Conservation (phyloP, 2,329 filamentous ascomycete species). For the Cryphonectria naterciae region DNA sequence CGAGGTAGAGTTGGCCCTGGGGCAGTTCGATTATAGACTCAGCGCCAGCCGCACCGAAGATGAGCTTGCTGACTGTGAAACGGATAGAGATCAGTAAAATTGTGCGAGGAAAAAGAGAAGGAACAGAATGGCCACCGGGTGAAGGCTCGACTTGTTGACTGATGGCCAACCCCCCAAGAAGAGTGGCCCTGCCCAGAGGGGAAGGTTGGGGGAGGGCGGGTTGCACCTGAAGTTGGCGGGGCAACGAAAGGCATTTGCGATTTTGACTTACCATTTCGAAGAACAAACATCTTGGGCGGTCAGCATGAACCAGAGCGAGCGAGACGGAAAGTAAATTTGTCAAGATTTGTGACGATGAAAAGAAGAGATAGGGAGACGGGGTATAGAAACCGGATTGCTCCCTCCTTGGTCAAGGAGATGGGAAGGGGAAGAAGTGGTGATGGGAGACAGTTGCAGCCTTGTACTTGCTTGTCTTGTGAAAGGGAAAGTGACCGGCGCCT, state of each 20-base stretch:
- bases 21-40: constrained; percentile 93
- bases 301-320: constrained; percentile 12
- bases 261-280: constrained; percentile 45
- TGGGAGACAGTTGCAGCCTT: not conserved
- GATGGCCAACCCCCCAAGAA: not conserved
- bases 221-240: constrained; percentile 17
- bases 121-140: not conserved
- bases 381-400: not conserved
- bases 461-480: constrained; percentile 3
- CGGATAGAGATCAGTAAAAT: constrained; percentile 13
- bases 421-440: not conserved
- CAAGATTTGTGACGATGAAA: not conserved
- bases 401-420: not conserved
- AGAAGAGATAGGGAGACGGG: not conserved
- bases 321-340: not conserved
- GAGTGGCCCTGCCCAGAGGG: not conserved
- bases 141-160: constrained; percentile 6
- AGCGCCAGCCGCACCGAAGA: constrained; percentile 86
- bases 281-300: constrained; percentile 44
- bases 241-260: constrained; percentile 17
- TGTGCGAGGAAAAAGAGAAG: constrained; percentile 15
- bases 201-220: not conserved
- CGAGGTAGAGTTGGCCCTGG: constrained; percentile 95
- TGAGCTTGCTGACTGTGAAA: constrained; percentile 78
- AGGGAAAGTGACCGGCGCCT: not conserved